Conservation (phyloP, 2,329 filamentous ascomycete species). For the Cytospora chrysosperma region DNA sequence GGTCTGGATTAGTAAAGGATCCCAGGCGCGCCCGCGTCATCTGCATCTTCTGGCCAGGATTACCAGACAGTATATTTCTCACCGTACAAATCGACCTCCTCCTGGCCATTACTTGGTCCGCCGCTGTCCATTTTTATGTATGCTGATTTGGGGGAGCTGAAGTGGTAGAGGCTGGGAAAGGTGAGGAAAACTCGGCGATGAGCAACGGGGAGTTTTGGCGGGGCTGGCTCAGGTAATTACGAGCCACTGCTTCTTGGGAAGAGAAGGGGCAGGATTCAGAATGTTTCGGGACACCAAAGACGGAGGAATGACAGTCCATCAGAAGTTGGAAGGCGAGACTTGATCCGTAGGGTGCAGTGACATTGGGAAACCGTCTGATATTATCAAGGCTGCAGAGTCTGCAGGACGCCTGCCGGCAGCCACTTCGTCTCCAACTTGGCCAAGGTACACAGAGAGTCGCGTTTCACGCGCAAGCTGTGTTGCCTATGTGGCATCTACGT, state of each 20-base stretch:
- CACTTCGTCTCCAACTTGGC: background rate
- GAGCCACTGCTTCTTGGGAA: background rate
- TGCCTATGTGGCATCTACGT: background rate
- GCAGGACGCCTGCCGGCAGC: background rate
- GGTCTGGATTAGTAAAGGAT: slow-evolving; percentile 21
- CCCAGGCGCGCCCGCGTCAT: background rate
- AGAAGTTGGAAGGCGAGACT: background rate
- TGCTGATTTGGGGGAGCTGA: background rate
- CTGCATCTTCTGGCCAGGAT: background rate
- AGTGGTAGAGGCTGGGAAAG: background rate
- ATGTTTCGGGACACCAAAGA: background rate
- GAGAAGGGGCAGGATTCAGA: background rate
- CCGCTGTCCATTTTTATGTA: slow-evolving; percentile 29
- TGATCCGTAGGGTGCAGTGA: background rate
- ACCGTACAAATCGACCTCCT: slow-evolving; percentile 60
- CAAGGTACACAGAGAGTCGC: background rate
- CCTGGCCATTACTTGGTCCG: slow-evolving; percentile 31
- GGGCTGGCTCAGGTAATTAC: slow-evolving; percentile 8
- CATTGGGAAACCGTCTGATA: background rate
- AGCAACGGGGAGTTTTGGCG: slow-evolving; percentile 15
- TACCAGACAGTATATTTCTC: slow-evolving; percentile 24
- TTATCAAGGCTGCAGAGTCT: background rate
- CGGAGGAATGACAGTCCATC: background rate
- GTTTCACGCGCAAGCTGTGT: slow-evolving; percentile 11
- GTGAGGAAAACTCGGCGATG: slow-evolving; percentile 2